Evolutionary conservation across 106 monocot species (phyloP).

Genomic region (Amphibolis antarctica): DNA sequence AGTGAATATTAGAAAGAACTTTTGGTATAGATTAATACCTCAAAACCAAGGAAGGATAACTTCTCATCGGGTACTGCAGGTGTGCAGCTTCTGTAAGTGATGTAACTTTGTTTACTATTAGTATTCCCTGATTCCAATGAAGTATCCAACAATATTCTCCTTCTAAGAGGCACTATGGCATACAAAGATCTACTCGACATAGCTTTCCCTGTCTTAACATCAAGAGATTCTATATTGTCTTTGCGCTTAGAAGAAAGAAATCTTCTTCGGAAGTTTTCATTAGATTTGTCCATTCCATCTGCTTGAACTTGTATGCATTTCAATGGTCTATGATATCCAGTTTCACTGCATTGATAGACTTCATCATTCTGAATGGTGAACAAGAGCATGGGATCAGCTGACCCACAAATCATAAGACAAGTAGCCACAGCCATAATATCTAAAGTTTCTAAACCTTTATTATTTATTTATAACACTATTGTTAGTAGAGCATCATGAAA

Average conservation of each 20-base stretch:
- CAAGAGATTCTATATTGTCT: neutral
- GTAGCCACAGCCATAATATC: too few relatives aligned
- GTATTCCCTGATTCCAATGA: conserved; percentile 29
- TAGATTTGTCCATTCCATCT: conserved; percentile 23
- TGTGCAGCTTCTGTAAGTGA: conserved; percentile 79
- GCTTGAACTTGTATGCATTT: conserved; percentile 56
- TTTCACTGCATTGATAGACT: conserved; percentile 84
- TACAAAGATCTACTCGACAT: conserved; percentile 1
- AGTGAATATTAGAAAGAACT: neutral
- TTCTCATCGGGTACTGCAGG: conserved; percentile 68
- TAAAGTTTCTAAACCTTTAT: too few relatives aligned
- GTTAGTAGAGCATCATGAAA: too few relatives aligned
- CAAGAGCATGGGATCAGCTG: too few relatives aligned
- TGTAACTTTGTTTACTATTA: conserved; percentile 43
- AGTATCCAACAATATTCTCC: conserved; percentile 45
- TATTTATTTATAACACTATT: too few relatives aligned
- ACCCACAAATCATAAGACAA: too few relatives aligned
- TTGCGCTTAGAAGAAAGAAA: conserved; percentile 10
- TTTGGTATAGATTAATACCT: conserved; percentile 40
- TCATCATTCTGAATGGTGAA: conserved; percentile 52
- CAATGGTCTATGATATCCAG: conserved; percentile 79
- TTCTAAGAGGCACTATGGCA: conserved; percentile 14
- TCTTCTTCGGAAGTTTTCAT: conserved; percentile 24
- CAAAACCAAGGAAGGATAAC: conserved; percentile 91
- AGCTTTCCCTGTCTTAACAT: neutral